These are phyloP conservation scores for Kurtzmaniella fragi DNA, from an alignment of 805 yeast species.

Conservation along the genomic window DNA sequence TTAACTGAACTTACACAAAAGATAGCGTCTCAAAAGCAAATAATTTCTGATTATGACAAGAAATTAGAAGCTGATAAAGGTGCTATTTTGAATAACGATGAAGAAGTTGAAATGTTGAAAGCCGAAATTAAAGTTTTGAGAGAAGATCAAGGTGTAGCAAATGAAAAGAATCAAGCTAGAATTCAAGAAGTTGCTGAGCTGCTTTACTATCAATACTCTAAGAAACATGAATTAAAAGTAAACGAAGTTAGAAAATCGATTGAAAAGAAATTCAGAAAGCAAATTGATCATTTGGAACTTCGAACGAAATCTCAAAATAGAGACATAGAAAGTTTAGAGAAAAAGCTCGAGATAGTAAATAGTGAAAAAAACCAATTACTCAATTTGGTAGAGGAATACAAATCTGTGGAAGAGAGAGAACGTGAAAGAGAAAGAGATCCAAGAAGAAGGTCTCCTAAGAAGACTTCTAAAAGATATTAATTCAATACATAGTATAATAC, in stretches of 20 bases:
- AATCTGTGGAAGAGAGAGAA: slow-evolving; percentile 1
- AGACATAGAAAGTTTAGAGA: slow-evolving; percentile 48
- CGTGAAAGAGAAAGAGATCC: neutral
- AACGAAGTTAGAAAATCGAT: slow-evolving; percentile 46
- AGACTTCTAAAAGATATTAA: no score
- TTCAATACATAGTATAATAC: no score
- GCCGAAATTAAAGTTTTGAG: slow-evolving; percentile 16
- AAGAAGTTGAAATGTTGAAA: slow-evolving; percentile 2
- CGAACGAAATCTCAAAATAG: slow-evolving; percentile 44
- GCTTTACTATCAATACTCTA: slow-evolving; percentile 66
- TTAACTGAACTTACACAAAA: slow-evolving; percentile 24
- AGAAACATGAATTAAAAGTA: slow-evolving; percentile 73
- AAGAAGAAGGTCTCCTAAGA: slow-evolving; percentile 2
- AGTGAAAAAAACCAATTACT: slow-evolving; percentile 55
- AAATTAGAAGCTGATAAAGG: slow-evolving; percentile 10
- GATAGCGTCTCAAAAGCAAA: slow-evolving; percentile 14
- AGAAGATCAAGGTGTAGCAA: slow-evolving; percentile 30
- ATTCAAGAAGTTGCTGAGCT: slow-evolving; percentile 63
- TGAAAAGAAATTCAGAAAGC: slow-evolving; percentile 17
- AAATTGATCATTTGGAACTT: slow-evolving; percentile 36
- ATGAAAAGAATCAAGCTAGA: slow-evolving; percentile 47
- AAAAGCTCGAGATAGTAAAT: slow-evolving; percentile 17
- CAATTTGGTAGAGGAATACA: slow-evolving; percentile 22
- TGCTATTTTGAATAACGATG: slow-evolving; percentile 8
- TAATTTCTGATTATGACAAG: slow-evolving; percentile 11